Conservation (phyloP, 2,329 filamentous ascomycete species). For the Sphaerulina vaccinii region DNA sequence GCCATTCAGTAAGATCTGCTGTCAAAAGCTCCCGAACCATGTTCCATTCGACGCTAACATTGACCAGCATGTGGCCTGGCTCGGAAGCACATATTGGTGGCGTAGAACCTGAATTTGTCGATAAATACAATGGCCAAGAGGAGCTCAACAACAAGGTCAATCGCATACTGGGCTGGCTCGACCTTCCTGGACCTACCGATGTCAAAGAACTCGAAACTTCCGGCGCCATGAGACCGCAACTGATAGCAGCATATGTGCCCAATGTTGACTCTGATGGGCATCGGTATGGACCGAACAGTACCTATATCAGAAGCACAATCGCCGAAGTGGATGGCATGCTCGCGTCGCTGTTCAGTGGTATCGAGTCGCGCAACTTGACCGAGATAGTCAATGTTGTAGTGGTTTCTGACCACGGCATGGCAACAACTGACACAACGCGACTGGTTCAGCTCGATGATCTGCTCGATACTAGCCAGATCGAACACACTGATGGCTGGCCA, state of each 20-base stretch:
- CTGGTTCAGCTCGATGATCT: constrained; percentile 89
- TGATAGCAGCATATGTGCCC: constrained; percentile 93
- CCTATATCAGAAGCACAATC: constrained; percentile 80
- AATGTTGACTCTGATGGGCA: constrained; percentile 88
- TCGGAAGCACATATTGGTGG: constrained; percentile 80
- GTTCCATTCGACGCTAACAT: neutral
- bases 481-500: constrained; percentile 91
- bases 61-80: constrained; percentile 83
- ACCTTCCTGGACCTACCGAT: constrained; percentile 70
- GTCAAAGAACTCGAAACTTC: constrained; percentile 40
- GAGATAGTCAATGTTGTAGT: constrained; percentile 88
- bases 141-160: constrained; percentile 71
- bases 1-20: constrained; percentile 63
- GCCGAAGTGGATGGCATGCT: constrained; percentile 79
- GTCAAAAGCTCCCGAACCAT: neutral
- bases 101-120: constrained; percentile 75
- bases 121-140: constrained; percentile 81
- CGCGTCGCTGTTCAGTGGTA: constrained; percentile 68
- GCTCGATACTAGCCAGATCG: constrained; percentile 72
- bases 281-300: constrained; percentile 88
- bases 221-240: constrained; percentile 71
- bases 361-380: constrained; percentile 80
- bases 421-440: constrained; percentile 77
- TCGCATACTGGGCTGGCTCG: constrained; percentile 77
- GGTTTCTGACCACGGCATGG: constrained; percentile 99